Evolutionary conservation across 1,284 basidiomycete species (phyloP).

Genomic region (Flammula alnicola): DNA sequence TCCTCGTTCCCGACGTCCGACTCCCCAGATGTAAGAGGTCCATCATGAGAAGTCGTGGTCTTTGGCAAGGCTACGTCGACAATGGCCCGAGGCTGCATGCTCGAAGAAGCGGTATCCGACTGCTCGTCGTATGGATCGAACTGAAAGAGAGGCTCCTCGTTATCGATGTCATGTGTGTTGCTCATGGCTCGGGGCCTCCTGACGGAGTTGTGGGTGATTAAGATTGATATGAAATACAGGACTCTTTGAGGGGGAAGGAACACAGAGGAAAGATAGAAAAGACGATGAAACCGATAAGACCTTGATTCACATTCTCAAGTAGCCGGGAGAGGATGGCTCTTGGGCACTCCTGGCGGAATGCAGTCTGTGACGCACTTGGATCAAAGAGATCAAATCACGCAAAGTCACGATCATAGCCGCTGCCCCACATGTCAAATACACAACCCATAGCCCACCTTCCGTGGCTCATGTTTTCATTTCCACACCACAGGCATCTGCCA

Average conservation of each 20-base stretch:
- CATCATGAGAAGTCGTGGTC: slow-evolving; percentile 35
- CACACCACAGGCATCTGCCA: too few relatives aligned
- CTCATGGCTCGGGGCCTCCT: slow-evolving; percentile 31
- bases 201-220: slow-evolving; percentile 6
- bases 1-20: slow-evolving; percentile 17
- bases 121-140: slow-evolving; percentile 52
- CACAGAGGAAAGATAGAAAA: slow-evolving; percentile 18
- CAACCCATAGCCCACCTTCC: background rate
- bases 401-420: slow-evolving; percentile 13
- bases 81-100: slow-evolving; percentile 16
- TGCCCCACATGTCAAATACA: slow-evolving; percentile 7
- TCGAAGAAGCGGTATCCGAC: slow-evolving; percentile 19
- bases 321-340: slow-evolving; percentile 32
- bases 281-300: slow-evolving; percentile 28
- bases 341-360: slow-evolving; percentile 23
- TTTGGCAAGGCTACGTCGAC: slow-evolving; percentile 13
- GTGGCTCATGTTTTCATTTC: too few relatives aligned
- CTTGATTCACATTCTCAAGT: slow-evolving; percentile 25
- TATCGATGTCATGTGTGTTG: slow-evolving; percentile 53
- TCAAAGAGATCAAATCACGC: slow-evolving; percentile 25
- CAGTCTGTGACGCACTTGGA: slow-evolving; percentile 20
- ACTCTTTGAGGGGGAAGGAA: slow-evolving; percentile 6
- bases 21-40: slow-evolving; percentile 32
- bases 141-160: slow-evolving; percentile 54
- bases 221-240: slow-evolving; percentile 6